Base-by-base conservation (phyloP, 1,139 yeast species). In the Chernovozyma aurita region DNA sequence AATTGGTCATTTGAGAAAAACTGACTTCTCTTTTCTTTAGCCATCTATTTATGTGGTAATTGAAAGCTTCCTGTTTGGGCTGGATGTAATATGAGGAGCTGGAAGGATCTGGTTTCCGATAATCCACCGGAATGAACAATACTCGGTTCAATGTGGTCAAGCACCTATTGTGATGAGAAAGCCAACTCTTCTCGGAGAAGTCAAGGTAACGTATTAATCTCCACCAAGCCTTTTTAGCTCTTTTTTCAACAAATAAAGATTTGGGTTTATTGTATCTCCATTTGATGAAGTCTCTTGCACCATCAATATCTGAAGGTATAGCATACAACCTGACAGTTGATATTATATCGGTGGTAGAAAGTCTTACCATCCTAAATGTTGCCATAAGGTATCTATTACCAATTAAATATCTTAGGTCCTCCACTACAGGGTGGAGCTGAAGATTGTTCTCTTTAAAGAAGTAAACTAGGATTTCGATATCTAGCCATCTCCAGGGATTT, bases 401-500 rank as follows among this genome's bases (percentile, higher is more conserved):
- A 3, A 66, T 51, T 25, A 79, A 59, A 35, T 68, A 70, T 8
- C 60, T 53, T 16, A 77, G 43, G 32, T 70, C 73, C 9, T 44
- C 39, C 4, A 76, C 35, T 2, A 51, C 24, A 21, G 55, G 46
- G 42, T 48, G 44, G 6, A 55, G 41, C 14, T 39, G 24, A 2
- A 11, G 12, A n/a, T n/a, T 28, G 8, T 12, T 16, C 13, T 32
- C 39, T 3, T 42, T 40, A 35, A 44, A 43, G 1, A 44, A 30
- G 28, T 37, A 34, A 4, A 42, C 39, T 11, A 63, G 48, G 39
- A 47, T 49, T 34, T 53, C 54, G 12, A 63, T 48, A 44, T 76
- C 78, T 20, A 74, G 54, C 85, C 84, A 78, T 39, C 42, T 51
- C 85, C 85, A 80, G 54, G 43, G 0, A 59, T 55, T 2, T 57